phyloP scores from a whole-genome alignment of 768 basidiomycete species.

The Psilocybe cyanescens region DNA sequence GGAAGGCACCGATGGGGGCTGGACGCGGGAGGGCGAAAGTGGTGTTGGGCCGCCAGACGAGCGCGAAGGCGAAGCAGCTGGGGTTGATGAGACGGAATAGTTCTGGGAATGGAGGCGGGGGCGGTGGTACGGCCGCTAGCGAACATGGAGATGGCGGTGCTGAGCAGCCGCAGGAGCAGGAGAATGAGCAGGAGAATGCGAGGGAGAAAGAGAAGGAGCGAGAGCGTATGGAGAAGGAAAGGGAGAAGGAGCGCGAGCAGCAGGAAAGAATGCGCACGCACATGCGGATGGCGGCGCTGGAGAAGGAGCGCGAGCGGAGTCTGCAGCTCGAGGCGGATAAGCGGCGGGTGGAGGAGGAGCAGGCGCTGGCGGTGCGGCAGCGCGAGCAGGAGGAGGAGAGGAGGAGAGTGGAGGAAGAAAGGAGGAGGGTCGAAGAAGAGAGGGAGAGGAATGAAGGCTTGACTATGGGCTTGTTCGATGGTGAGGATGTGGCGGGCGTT shows the following conservation, averaged over 20 bases:
- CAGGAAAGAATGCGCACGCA: not conserved
- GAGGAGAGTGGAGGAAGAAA: slow-evolving; percentile 4
- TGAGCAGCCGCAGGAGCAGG: slow-evolving; percentile 8
- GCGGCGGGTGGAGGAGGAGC: slow-evolving; percentile 15
- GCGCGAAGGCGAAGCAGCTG: not conserved
- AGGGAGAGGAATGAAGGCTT: slow-evolving; percentile 1
- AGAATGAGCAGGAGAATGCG: slow-evolving; percentile 19
- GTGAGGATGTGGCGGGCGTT: not conserved
- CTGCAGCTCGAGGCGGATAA: slow-evolving; percentile 11
- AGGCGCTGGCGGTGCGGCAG: slow-evolving; percentile 1
- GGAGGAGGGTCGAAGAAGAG: slow-evolving; percentile 7
- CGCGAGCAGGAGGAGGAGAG: slow-evolving; percentile 3
- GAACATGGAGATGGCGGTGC: not conserved
- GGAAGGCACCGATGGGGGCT: slow-evolving; percentile 1
- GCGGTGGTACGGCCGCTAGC: not conserved
- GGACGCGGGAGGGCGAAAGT: slow-evolving; percentile 9
- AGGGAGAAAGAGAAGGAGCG: slow-evolving; percentile 13
- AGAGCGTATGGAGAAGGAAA: not conserved
- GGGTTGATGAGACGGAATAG: slow-evolving; percentile 12
- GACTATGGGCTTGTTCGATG: not conserved
- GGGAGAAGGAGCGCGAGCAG: slow-evolving; percentile 4
- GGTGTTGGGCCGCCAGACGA: slow-evolving; percentile 4
- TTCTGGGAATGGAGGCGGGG: not conserved
- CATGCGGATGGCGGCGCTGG: slow-evolving; percentile 1
- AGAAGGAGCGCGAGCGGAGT: slow-evolving; percentile 13